Evolutionary conservation across 2,329 filamentous ascomycete genomes (phyloP).

Genomic region (Aspergillus floridensis): DNA sequence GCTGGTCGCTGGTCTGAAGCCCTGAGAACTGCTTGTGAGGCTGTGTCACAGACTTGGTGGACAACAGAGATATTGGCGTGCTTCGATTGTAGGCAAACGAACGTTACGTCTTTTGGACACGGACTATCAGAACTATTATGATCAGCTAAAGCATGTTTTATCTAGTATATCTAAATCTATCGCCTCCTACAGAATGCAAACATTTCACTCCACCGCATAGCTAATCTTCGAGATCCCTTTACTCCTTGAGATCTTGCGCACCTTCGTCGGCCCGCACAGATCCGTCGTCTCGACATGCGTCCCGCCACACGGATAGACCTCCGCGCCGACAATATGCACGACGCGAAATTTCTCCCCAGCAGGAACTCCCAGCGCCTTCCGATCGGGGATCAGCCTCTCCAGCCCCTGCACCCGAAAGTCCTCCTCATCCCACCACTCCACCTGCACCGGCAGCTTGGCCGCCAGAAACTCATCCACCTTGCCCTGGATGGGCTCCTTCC

Average conservation of each 20-base stretch:
- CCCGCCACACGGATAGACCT: constrained; percentile 71
- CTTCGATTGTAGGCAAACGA: too few relatives aligned
- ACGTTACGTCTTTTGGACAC: too few relatives aligned
- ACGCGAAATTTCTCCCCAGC: constrained; percentile 62
- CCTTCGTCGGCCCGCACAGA: constrained; percentile 54
- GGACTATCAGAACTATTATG: too few relatives aligned
- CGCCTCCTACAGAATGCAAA: background rate
- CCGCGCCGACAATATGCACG: constrained; percentile 66
- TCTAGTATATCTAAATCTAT: too few relatives aligned
- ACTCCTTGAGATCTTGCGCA: constrained; percentile 65
- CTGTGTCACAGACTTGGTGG: too few relatives aligned
- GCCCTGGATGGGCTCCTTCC: constrained; percentile 61
- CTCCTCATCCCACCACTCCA: constrained; percentile 66
- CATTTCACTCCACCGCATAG: constrained; percentile 33
- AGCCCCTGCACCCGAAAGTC: constrained; percentile 57
- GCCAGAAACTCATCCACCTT: constrained; percentile 59
- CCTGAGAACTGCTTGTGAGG: background rate
- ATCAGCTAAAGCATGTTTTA: too few relatives aligned
- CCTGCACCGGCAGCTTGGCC: constrained; percentile 57
- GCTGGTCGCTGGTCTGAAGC: constrained; percentile 41
- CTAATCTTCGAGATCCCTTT: constrained; percentile 63
- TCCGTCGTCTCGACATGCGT: constrained; percentile 66
- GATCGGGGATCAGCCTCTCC: constrained; percentile 56
- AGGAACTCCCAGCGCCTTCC: constrained; percentile 38
- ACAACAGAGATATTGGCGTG: too few relatives aligned